phyloP scores from a whole-genome alignment of 2,329 filamentous ascomycete species.

The Drechslerella stenobrocha region DNA sequence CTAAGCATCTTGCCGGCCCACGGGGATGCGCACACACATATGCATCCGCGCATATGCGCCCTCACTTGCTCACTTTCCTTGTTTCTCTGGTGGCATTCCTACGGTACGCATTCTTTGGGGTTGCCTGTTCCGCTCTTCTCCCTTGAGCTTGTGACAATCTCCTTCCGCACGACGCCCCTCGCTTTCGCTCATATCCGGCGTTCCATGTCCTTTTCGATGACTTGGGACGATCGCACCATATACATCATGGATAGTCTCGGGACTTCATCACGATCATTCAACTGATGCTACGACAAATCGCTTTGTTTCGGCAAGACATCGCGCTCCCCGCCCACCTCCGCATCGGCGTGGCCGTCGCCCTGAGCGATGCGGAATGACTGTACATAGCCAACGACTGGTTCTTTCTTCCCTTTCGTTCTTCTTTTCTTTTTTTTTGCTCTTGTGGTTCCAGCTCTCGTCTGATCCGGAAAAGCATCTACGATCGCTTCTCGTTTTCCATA shows the following conservation, averaged over 20 bases:
- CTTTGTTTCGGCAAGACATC: too few species aligned
- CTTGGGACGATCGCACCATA: not conserved
- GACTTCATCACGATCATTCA: slow-evolving; percentile 1
- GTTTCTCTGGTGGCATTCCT: slow-evolving; percentile 23
- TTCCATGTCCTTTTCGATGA: not conserved
- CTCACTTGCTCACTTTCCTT: not conserved
- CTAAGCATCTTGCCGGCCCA: too few species aligned
- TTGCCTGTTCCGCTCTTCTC: slow-evolving; percentile 16
- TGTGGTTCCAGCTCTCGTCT: too few species aligned
- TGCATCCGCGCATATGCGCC: too few species aligned
- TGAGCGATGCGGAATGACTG: slow-evolving; percentile 11
- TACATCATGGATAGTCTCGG: not conserved
- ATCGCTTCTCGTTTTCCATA: slow-evolving; percentile 23
- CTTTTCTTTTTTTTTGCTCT: slow-evolving; percentile 28
- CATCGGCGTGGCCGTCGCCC: not conserved
- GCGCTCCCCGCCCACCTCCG: not conserved
- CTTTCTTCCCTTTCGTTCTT: slow-evolving; percentile 4
- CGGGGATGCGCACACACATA: too few species aligned
- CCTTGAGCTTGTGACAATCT: slow-evolving; percentile 12
- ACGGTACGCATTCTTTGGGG: slow-evolving; percentile 24
- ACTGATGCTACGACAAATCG: not conserved
- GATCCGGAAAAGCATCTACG: slow-evolving; percentile 22
- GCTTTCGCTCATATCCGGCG: not conserved
- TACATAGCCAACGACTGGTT: slow-evolving; percentile 13
- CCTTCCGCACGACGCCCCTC: slow-evolving; percentile 2